Percentiles rank a stretch among this genome's conserved stretches.
Conservation (phyloP, 2,329 filamentous ascomycete genomes). For the Huntiella decipiens region DNA sequence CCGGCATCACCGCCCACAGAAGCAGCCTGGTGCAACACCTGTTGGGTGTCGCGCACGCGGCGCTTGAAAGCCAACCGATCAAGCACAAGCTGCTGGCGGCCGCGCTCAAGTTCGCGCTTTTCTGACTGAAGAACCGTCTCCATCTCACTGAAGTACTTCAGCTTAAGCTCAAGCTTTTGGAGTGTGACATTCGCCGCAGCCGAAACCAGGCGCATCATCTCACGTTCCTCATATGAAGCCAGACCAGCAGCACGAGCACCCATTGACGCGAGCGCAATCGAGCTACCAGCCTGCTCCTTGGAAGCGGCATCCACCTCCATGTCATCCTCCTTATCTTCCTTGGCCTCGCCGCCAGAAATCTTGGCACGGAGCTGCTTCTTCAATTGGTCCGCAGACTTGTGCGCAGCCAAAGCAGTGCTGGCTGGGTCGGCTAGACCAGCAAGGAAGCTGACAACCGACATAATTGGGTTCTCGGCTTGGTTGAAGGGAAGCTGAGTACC, state of each 20-base stretch:
- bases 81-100: constrained; percentile 80
- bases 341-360: constrained; percentile 41
- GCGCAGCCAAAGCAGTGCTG: constrained; percentile 77
- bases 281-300: constrained; percentile 33
- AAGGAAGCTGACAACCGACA: constrained; percentile 89
- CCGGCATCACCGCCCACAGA: constrained; percentile 31
- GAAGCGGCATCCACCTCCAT: constrained; percentile 40
- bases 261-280: constrained; percentile 67
- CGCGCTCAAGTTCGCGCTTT: constrained; percentile 77
- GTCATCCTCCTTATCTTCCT: constrained; percentile 25
- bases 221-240: constrained; percentile 87
- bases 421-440: constrained; percentile 78
- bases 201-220: constrained; percentile 85
- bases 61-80: constrained; percentile 82
- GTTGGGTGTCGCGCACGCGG: constrained; percentile 66
- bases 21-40: constrained; percentile 42
- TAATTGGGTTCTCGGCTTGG: constrained; percentile 85
- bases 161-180: constrained; percentile 87
- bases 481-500: constrained; percentile 74
- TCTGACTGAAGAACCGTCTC: constrained; percentile 83
- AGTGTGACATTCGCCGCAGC: constrained; percentile 85
- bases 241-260: constrained; percentile 74
- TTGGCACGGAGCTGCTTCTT: constrained; percentile 61
- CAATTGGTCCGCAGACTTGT: constrained; percentile 71
- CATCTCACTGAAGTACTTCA: constrained; percentile 93